Base-by-base conservation (phyloP, 2,329 filamentous ascomycete species). In the Ilyonectria destructans region DNA sequence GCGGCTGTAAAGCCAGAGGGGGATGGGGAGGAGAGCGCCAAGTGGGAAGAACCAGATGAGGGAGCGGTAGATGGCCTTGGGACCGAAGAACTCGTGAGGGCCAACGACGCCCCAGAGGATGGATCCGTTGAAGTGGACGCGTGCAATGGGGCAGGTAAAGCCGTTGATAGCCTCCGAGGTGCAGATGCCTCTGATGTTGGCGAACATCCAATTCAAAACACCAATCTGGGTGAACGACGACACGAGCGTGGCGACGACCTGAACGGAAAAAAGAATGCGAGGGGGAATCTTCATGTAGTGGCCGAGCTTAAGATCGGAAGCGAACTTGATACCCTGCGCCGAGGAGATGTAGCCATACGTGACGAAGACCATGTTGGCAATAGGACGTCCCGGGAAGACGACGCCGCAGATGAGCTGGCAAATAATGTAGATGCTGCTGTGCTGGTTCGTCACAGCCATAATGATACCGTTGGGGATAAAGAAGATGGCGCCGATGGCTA, bases 341-440 rank as follows among this genome's bases (percentile, higher is more conserved):
- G 93, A 95, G 5, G 93, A 95, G 77, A 96, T 96, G 81, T 96
- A 97, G 69, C 93, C 94, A 78, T 96, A 97, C 0, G 93, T 96
- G 55, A 96, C 93, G 75, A 97, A 97, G 40, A 97, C 93, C 94
- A 97, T 97, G 80, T 97, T 96, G 58, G 94, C 94, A 12, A 97
- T 93, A 1, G 94, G 94, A 1, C 92, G 91, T 31, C 94, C 94
- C 1, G 94, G 94, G 78, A 97, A 97, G 17, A 94, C 86, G 58
- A 89, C 90, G 61, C 94, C 94, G 70, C 93, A 96, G 71, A 96
- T 91, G 65, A 97, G 87, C 80, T 96, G 94, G 79, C 93, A 96
- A 74, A 96, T 93, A 40, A 96, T 87, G 79, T 96, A 96, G 72
- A 96, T 93, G 79, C 91, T 94, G 80, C 91, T 94, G 80, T 96